Base-by-base conservation (phyloP, 257 asterid species). In the Capsicum chinense region DNA sequence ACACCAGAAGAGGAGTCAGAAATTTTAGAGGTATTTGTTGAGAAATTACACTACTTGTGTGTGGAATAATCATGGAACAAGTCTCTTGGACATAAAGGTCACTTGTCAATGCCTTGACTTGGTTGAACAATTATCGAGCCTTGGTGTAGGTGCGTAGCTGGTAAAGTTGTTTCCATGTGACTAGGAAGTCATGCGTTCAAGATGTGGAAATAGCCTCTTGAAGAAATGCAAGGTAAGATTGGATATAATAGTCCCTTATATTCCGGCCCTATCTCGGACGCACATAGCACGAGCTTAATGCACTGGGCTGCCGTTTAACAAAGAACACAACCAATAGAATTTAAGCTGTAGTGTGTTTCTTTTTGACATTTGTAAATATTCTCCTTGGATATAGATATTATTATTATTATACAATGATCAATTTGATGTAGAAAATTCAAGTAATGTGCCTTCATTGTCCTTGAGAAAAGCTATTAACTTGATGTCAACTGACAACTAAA, bases 1-100 rank as follows among this genome's bases (percentile, higher is more conserved):
- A 97, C 98, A 19, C 98, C 98, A 3, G 98, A 95, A 85, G 98
- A 95, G 84, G 97, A 95, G 85, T 91, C 92, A 1, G 87, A 90
- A 82, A 88, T 92, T 54, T 87, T 95, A 12, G 97, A 93, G 80
- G 91, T 93, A 33, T 95, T 95, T 60, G 93, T 93, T 48, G 98
- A 95, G 89, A 95, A 92, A 81, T 42, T 95, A 86, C 98, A 95
- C 81, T 86, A 93, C 47, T 83, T 95, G 90, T 89, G 89, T 81
- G 90, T 92, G 10, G 98, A 93, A 81, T 80, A 88, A 0, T 91
- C 97, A 0, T 93, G 96, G 96, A 89, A 90, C 85, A 89, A 90
- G 85, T 88, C 93, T 9, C 74, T 90, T 79, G 94, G 93, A 59
- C 88, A 85, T 57, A 89, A 89, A 84, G 92, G 89, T n/a, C 85